Percentiles rank a stretch among this genome's conserved stretches.
Evolutionary conservation across 1,284 basidiomycete genomes (phyloP).

Genomic region (Heterobasidion annosum): DNA sequence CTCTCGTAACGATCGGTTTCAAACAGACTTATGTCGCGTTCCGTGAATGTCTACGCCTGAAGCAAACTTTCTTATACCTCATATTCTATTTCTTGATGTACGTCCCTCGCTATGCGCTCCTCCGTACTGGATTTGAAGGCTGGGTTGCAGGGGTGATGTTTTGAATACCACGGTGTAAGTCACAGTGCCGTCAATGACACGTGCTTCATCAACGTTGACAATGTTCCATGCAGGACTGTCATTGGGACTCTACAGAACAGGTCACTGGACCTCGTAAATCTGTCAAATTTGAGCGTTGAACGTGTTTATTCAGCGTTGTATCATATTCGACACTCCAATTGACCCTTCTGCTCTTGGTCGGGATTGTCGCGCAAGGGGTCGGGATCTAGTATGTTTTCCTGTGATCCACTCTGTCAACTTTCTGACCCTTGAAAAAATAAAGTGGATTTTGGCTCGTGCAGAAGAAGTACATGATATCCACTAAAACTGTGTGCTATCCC

Average conservation of each 20-base stretch:
- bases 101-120: slow-evolving; percentile 11
- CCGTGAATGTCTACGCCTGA: slow-evolving; percentile 57
- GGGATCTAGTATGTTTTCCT: slow-evolving; percentile 57
- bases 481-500: slow-evolving; percentile 46
- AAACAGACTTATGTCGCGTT: slow-evolving; percentile 63
- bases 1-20: slow-evolving; percentile 61
- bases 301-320: slow-evolving; percentile 31
- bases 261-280: slow-evolving; percentile 23
- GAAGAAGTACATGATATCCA: slow-evolving; percentile 60
- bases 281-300: slow-evolving; percentile 1
- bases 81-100: slow-evolving; percentile 73
- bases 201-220: neutral
- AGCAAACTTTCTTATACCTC: slow-evolving; percentile 71
- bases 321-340: slow-evolving; percentile 60
- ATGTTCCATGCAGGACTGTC: slow-evolving; percentile 45
- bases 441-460: slow-evolving; percentile 76
- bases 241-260: slow-evolving; percentile 74
- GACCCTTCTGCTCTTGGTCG: slow-evolving; percentile 68
- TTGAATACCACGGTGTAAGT: slow-evolving; percentile 68
- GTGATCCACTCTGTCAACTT: neutral
- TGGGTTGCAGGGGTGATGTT: slow-evolving; percentile 48
- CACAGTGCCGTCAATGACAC: neutral
- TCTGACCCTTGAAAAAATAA: neutral
- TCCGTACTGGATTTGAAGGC: neutral
- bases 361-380: slow-evolving; percentile 63